These are phyloP conservation scores for Dothideomycetidae sp. DNA, from an alignment of 2,329 filamentous ascomycete species.

Conservation along the genomic window DNA sequence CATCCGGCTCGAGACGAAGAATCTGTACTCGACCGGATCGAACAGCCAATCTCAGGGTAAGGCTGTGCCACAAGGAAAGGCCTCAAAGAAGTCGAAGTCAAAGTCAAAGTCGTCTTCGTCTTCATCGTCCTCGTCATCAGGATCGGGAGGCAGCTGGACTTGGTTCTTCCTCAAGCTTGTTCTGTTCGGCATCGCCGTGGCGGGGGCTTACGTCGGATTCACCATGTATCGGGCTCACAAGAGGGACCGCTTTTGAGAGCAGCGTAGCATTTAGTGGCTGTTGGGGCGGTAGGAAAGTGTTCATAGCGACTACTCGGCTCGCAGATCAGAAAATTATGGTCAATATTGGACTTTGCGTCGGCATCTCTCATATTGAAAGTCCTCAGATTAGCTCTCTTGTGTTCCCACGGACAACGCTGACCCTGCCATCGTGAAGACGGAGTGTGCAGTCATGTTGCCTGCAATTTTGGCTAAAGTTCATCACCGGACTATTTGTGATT, in stretches of 20 bases:
- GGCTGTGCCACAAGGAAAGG: slow-evolving; percentile 31
- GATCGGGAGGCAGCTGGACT: slow-evolving; percentile 41
- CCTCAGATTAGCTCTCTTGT: slow-evolving; percentile 15
- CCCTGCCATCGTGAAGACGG: not conserved
- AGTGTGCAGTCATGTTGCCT: slow-evolving; percentile 11
- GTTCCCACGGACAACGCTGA: slow-evolving; percentile 13
- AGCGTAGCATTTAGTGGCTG: too few species aligned
- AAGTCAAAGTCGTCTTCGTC: slow-evolving; percentile 14
- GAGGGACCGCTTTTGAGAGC: slow-evolving; percentile 30
- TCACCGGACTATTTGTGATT: slow-evolving; percentile 11
- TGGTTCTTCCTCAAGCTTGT: slow-evolving; percentile 74
- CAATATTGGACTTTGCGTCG: too few species aligned
- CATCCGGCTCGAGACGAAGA: slow-evolving; percentile 70
- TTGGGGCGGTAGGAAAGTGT: not conserved
- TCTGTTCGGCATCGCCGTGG: slow-evolving; percentile 54
- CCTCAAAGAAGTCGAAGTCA: too few species aligned
- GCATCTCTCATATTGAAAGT: slow-evolving; percentile 7
- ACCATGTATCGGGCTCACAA: slow-evolving; percentile 58
- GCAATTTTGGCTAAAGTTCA: slow-evolving; percentile 14
- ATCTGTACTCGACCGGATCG: slow-evolving; percentile 54
- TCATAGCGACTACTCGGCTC: slow-evolving; percentile 9
- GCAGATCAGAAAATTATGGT: too few species aligned
- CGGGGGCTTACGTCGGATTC: slow-evolving; percentile 70
- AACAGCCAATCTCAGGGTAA: slow-evolving; percentile 26
- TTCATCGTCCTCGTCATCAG: slow-evolving; percentile 39